phyloP scores from a whole-genome alignment of 2,329 filamentous ascomycete species.

The Colletotrichum shisoi region DNA sequence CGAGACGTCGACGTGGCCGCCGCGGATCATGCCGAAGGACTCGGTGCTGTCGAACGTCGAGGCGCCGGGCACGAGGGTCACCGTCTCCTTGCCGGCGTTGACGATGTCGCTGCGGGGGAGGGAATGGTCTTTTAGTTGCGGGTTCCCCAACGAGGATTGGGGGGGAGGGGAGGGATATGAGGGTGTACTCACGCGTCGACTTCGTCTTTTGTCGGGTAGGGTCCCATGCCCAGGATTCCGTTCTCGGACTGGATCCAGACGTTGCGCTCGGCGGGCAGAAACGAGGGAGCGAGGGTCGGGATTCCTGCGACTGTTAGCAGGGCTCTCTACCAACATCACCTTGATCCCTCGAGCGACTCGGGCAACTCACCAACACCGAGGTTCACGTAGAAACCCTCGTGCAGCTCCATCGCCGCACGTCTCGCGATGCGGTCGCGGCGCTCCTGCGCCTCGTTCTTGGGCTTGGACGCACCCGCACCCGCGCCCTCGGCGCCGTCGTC shows the following conservation, averaged over 20 bases:
- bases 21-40: conserved; percentile 87
- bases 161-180: neutral
- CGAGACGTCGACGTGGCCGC: conserved; percentile 82
- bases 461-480: conserved; percentile 47
- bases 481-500: conserved; percentile 47
- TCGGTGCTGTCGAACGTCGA: conserved; percentile 81
- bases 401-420: conserved; percentile 80
- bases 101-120: conserved; percentile 66
- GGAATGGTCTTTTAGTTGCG: conserved; percentile 42
- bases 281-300: conserved; percentile 82
- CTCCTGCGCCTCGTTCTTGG: conserved; percentile 57
- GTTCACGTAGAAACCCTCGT: conserved; percentile 82
- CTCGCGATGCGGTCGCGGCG: conserved; percentile 76
- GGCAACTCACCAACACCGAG: conserved; percentile 64
- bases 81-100: conserved; percentile 88
- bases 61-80: conserved; percentile 79
- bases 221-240: conserved; percentile 82
- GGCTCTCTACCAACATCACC: neutral
- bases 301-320: conserved; percentile 61
- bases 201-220: conserved; percentile 75
- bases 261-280: conserved; percentile 70
- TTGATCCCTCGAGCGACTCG: neutral
- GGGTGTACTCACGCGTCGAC: conserved; percentile 64
- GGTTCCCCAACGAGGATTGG: no score
- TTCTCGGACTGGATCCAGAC: conserved; percentile 91